A percentile compares a stretch with the other conserved stretches of the same genome.
These are phyloP conservation scores for Lentinus brumalis DNA, from an alignment of 768 basidiomycete species.

Conservation along the genomic window DNA sequence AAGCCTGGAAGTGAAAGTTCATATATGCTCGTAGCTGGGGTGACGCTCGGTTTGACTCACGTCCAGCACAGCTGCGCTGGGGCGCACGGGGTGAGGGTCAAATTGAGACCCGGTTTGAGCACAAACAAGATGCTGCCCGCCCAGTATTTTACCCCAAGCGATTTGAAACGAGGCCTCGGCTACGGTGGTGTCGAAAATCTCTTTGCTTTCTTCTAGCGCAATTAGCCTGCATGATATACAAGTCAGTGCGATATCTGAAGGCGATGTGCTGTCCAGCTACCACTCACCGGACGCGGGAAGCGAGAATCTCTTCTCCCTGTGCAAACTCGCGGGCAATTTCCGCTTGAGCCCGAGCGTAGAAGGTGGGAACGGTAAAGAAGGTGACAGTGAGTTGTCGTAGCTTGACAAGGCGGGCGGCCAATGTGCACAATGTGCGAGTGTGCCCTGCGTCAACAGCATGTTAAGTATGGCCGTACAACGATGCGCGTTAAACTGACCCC, in stretches of 20 bases:
- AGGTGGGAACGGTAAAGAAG: background rate
- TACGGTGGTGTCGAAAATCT: constrained; percentile 7
- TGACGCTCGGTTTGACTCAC: no score
- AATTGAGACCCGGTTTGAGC: no score
- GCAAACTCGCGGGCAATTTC: constrained; percentile 1
- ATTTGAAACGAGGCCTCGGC: no score
- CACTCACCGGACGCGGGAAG: background rate
- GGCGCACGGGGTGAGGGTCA: no score
- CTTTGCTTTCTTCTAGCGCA: background rate
- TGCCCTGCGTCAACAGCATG: background rate
- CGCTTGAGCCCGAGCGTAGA: constrained; percentile 1
- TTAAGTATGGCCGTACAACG: no score
- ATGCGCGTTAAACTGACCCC: no score
- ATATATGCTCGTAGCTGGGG: no score
- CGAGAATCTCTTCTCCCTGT: background rate
- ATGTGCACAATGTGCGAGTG: constrained; percentile 5
- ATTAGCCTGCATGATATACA: background rate
- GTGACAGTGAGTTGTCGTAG: background rate
- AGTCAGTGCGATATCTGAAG: background rate
- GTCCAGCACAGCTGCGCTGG: no score
- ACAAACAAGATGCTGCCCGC: no score
- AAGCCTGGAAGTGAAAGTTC: no score
- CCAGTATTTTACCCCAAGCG: no score
- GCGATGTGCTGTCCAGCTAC: no score
- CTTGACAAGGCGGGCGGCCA: constrained; percentile 3